A percentile compares a stretch with the other conserved stretches of the same genome.
Evolutionary conservation across 768 basidiomycete species (phyloP).

Genomic region (Xerocomus brunneocitrinus): DNA sequence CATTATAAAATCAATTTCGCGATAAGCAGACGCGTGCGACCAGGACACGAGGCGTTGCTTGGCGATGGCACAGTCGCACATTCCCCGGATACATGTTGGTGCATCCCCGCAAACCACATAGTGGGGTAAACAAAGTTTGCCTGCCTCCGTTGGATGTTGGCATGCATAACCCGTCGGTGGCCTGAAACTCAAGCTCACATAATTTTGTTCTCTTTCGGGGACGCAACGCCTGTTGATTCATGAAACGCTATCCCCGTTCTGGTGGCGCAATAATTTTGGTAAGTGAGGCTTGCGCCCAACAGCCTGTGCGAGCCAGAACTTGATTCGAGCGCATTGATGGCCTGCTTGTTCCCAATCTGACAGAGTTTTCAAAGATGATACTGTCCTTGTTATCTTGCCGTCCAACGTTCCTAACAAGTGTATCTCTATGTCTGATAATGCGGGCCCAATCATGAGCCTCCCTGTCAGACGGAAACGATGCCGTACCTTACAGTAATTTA

Average conservation of each 20-base stretch:
- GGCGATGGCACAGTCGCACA: neutral
- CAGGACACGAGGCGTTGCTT: neutral
- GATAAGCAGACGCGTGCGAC: neutral
- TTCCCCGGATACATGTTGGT: neutral
- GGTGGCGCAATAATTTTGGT: neutral
- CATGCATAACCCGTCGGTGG: neutral
- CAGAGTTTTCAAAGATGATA: too few species aligned
- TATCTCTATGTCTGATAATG: too few species aligned
- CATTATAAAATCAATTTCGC: neutral
- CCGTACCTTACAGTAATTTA: too few species aligned
- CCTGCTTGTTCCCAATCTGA: too few species aligned
- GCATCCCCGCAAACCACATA: neutral
- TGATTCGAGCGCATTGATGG: too few species aligned
- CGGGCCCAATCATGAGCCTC: too few species aligned
- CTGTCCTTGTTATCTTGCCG: too few species aligned
- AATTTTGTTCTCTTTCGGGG: too few species aligned
- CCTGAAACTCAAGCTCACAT: neutral
- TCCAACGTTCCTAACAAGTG: too few species aligned
- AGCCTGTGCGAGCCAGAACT: too few species aligned
- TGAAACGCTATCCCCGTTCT: neutral
- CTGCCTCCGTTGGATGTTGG: too few species aligned
- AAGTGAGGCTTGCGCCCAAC: neutral
- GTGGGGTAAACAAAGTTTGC: neutral
- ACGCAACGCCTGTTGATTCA: neutral
- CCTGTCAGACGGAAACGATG: too few species aligned